These are phyloP conservation scores for Trypanosoma platydactyli DNA, from an alignment of 208 protist species.

Conservation along the genomic window DNA sequence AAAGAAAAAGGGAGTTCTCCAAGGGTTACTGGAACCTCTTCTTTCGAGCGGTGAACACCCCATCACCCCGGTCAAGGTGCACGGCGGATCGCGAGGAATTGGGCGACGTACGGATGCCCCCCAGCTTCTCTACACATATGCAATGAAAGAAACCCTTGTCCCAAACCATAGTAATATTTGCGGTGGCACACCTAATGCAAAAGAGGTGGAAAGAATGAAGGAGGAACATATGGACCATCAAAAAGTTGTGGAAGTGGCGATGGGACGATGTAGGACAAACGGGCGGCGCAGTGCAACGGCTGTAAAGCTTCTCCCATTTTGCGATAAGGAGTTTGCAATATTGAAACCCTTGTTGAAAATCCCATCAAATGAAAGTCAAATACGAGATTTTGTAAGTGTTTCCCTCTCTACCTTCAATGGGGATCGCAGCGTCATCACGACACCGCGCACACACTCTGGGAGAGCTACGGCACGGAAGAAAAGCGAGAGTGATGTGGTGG, in stretches of 20 bases:
- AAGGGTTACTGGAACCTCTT: constrained; percentile 43
- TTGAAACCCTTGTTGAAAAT: constrained; percentile 78
- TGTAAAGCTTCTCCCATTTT: constrained; percentile 77
- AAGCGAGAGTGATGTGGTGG: constrained; percentile 27
- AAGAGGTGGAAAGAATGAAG: neutral
- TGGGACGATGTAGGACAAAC: constrained; percentile 33
- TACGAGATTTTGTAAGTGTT: constrained; percentile 57
- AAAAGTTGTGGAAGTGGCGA: constrained; percentile 32
- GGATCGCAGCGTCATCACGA: constrained; percentile 26
- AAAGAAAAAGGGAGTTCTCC: constrained; percentile 59
- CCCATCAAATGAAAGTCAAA: constrained; percentile 65
- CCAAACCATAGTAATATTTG: neutral
- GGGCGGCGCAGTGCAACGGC: constrained; percentile 52
- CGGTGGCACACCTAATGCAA: neutral
- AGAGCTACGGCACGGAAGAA: neutral
- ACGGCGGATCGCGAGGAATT: neutral
- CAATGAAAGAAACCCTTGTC: neutral
- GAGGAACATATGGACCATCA: constrained; percentile 23
- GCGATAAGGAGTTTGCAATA: constrained; percentile 76
- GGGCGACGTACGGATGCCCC: neutral
- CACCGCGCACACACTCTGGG: constrained; percentile 25
- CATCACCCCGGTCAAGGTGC: neutral
- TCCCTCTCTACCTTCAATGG: constrained; percentile 28
- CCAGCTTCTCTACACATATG: constrained; percentile 16
- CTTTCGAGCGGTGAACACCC: neutral